Evolutionary conservation across 352 stramenopile genomes (phyloP).

Genomic region (Phytopythium cucurbitacearum): DNA sequence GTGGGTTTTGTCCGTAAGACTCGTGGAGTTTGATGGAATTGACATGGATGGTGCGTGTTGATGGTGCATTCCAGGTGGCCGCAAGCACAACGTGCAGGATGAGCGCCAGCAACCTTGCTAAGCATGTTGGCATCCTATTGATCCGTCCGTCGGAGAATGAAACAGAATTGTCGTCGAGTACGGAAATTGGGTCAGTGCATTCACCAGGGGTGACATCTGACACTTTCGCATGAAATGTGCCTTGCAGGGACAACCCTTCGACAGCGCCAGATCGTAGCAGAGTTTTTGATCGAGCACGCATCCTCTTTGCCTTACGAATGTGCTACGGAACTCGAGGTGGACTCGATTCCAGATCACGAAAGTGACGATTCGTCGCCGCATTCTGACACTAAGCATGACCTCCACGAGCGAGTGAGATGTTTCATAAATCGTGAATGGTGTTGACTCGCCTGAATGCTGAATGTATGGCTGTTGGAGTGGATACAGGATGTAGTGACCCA

Average conservation of each 20-base stretch:
- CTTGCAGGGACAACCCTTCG: slow-evolving; percentile 11
- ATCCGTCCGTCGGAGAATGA: slow-evolving; percentile 34
- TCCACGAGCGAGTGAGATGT: too few species aligned
- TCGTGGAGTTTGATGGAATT: not conserved
- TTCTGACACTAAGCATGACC: too few species aligned
- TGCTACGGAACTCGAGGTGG: slow-evolving; percentile 26
- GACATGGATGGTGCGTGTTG: not conserved
- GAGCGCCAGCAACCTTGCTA: slow-evolving; percentile 34
- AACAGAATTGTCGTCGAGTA: slow-evolving; percentile 26
- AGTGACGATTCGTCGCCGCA: too few species aligned
- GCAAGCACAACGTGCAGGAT: slow-evolving; percentile 32
- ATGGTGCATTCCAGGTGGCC: slow-evolving; percentile 20
- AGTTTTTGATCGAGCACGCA: slow-evolving; percentile 49
- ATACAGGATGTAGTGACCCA: too few species aligned
- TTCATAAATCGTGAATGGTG: too few species aligned
- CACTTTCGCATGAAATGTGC: not conserved
- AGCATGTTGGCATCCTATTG: slow-evolving; percentile 31
- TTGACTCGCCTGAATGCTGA: too few species aligned
- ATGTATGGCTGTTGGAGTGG: too few species aligned
- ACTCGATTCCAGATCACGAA: slow-evolving; percentile 19
- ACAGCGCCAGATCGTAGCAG: slow-evolving; percentile 30
- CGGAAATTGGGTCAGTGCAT: not conserved
- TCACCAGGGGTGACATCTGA: not conserved
- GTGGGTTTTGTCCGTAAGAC: not conserved
- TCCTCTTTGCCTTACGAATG: slow-evolving; percentile 36